phyloP scores from a whole-genome alignment of 352 stramenopile species.

The Globisporangium acanthophoron region DNA sequence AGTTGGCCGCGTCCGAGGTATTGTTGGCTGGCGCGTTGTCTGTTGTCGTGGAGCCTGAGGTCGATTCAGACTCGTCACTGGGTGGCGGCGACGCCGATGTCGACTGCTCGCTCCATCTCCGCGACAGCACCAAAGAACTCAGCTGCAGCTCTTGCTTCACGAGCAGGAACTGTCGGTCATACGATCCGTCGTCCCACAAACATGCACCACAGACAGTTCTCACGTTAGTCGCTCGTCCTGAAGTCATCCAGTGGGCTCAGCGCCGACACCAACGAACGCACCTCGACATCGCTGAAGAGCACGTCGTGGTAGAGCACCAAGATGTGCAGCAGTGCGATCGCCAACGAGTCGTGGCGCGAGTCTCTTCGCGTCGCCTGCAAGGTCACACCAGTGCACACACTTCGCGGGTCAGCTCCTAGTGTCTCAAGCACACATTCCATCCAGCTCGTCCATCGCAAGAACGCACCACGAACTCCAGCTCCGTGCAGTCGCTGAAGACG shows the following conservation, averaged over 20 bases:
- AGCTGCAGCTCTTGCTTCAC: conserved; percentile 45
- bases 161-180: conserved; percentile 30
- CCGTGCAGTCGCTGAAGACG: conserved; percentile 53
- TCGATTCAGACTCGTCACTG: not conserved
- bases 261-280: conserved; percentile 4
- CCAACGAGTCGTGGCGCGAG: conserved; percentile 31
- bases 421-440: too few relatives aligned
- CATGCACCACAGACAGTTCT: not conserved
- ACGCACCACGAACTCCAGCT: conserved; percentile 60
- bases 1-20: too few relatives aligned
- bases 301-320: conserved; percentile 63
- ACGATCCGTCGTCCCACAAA: not conserved
- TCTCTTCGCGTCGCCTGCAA: conserved; percentile 35
- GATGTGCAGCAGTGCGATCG: conserved; percentile 44
- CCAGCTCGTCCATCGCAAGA: not conserved
- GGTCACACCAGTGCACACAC: conserved; percentile 2
- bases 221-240: too few relatives aligned
- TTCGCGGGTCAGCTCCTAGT: not conserved
- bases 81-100: not conserved
- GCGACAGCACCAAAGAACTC: conserved; percentile 7
- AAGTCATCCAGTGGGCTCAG: not conserved
- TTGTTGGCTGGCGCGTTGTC: too few relatives aligned
- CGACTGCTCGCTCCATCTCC: not conserved
- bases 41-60: too few relatives aligned
- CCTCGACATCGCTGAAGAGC: conserved; percentile 69